A percentile compares a stretch with the other conserved stretches of the same genome.
These are phyloP conservation scores for Pythium oligandrum DNA, from an alignment of 352 stramenopile genomes.

Conservation along the genomic window DNA sequence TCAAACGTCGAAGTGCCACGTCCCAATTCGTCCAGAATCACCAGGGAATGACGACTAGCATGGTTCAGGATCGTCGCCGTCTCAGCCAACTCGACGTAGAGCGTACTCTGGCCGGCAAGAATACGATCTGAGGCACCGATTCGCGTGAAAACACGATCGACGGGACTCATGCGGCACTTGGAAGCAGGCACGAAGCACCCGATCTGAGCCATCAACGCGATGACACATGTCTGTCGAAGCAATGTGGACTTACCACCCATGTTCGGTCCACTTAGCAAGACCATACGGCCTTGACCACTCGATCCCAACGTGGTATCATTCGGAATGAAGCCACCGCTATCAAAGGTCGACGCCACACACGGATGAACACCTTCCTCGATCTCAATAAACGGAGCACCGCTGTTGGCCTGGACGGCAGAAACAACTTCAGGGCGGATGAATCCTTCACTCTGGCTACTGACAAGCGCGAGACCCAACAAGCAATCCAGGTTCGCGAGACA, in stretches of 20 bases:
- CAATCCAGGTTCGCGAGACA: slow-evolving; percentile 94
- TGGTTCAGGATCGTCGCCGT: slow-evolving; percentile 97
- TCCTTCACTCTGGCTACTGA: slow-evolving; percentile 90
- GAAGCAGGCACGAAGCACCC: slow-evolving; percentile 97
- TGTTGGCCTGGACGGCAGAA: slow-evolving; percentile 43
- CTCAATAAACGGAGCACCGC: slow-evolving; percentile 70
- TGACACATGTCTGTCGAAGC: slow-evolving; percentile 97
- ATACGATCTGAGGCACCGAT: slow-evolving; percentile 98
- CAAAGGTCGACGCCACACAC: slow-evolving; percentile 85
- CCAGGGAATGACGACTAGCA: slow-evolving; percentile 93
- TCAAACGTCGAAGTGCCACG: slow-evolving; percentile 99
- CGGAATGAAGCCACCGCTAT: slow-evolving; percentile 92
- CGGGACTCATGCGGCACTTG: slow-evolving; percentile 91
- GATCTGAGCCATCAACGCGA: slow-evolving; percentile 98
- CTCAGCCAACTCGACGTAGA: slow-evolving; percentile 99
- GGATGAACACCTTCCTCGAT: slow-evolving; percentile 94
- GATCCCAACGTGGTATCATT: slow-evolving; percentile 94
- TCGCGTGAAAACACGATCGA: slow-evolving; percentile 99
- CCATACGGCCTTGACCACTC: slow-evolving; percentile 50
- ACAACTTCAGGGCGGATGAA: slow-evolving; percentile 92
- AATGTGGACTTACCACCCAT: slow-evolving; percentile 99
- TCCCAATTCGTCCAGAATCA: slow-evolving; percentile 99
- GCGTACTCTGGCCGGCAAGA: slow-evolving; percentile 98
- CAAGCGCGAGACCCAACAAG: slow-evolving; percentile 91
- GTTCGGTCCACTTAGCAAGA: slow-evolving; percentile 97